Evolutionary conservation across 1,284 basidiomycete species (phyloP).

Genomic region (Earliella scabrosa): DNA sequence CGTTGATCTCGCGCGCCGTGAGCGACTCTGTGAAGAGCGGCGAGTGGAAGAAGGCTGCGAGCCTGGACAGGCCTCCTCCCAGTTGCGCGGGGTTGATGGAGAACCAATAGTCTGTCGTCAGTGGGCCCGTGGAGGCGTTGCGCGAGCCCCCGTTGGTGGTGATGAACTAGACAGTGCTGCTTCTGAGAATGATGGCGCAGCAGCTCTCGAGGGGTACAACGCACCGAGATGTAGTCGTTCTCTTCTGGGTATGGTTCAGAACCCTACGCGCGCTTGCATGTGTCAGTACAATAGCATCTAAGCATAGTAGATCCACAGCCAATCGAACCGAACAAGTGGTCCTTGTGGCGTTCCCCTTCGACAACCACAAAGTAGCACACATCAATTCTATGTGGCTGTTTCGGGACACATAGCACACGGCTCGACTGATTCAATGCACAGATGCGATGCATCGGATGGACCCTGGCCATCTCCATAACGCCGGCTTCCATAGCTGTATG

Average conservation of each 20-base stretch:
- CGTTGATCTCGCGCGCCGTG: conserved; percentile 69
- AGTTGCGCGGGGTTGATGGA: conserved; percentile 57
- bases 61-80: conserved; percentile 61
- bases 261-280: conserved; percentile 34
- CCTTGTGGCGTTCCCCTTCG: too few species aligned
- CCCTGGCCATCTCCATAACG: neutral
- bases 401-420: too few species aligned
- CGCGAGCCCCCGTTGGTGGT: conserved; percentile 61
- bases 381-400: too few species aligned
- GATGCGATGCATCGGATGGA: neutral
- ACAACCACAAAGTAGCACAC: too few species aligned
- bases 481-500: neutral
- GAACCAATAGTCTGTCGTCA: conserved; percentile 68
- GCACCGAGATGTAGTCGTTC: conserved; percentile 54
- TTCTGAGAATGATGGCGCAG: neutral
- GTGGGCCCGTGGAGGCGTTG: conserved; percentile 69
- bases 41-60: conserved; percentile 70
- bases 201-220: neutral
- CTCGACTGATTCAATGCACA: too few species aligned
- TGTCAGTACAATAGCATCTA: neutral
- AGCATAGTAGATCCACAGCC: too few species aligned
- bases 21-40: conserved; percentile 67
- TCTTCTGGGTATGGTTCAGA: conserved; percentile 53
- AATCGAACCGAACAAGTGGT: too few species aligned
- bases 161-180: conserved; percentile 45